Conservation (phyloP, 768 basidiomycete species). For the Termitomyces titanicus region DNA sequence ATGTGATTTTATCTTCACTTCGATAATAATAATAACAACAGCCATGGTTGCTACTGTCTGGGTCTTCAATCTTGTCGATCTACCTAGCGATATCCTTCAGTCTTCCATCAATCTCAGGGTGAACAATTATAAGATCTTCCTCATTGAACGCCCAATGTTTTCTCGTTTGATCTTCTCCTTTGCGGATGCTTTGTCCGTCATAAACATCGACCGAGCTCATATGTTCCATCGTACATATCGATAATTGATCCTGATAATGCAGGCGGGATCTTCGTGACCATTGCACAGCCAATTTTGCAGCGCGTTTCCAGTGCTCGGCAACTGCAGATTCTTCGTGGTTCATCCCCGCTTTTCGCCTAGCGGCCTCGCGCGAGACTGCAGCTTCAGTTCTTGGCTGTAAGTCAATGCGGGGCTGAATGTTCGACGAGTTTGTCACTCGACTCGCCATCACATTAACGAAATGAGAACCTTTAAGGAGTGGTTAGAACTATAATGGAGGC, state of each 20-base stretch:
- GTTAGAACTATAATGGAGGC: not conserved
- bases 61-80: too few relatives aligned
- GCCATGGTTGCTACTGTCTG: not conserved
- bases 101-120: slow-evolving; percentile 65
- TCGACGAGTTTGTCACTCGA: slow-evolving; percentile 21
- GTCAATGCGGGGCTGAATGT: slow-evolving; percentile 9
- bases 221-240: slow-evolving; percentile 62
- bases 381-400: slow-evolving; percentile 41
- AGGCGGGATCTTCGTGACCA: slow-evolving; percentile 40
- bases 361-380: slow-evolving; percentile 46
- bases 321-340: slow-evolving; percentile 21
- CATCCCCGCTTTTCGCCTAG: slow-evolving; percentile 25
- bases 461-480: slow-evolving; percentile 50
- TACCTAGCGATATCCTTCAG: slow-evolving; percentile 49
- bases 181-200: slow-evolving; percentile 50
- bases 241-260: slow-evolving; percentile 59
- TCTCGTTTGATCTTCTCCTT: slow-evolving; percentile 23
- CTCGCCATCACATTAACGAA: slow-evolving; percentile 67
- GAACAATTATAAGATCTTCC: slow-evolving; percentile 53
- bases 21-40: not conserved
- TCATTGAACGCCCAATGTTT: slow-evolving; percentile 21
- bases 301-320: slow-evolving; percentile 46
- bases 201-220: slow-evolving; percentile 77
- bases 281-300: slow-evolving; percentile 34
- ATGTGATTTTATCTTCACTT: not conserved